A percentile compares a stretch with the other conserved stretches of the same genome.
Evolutionary conservation across 305 asterid species (phyloP).

Genomic region (Fraxinus greggii): DNA sequence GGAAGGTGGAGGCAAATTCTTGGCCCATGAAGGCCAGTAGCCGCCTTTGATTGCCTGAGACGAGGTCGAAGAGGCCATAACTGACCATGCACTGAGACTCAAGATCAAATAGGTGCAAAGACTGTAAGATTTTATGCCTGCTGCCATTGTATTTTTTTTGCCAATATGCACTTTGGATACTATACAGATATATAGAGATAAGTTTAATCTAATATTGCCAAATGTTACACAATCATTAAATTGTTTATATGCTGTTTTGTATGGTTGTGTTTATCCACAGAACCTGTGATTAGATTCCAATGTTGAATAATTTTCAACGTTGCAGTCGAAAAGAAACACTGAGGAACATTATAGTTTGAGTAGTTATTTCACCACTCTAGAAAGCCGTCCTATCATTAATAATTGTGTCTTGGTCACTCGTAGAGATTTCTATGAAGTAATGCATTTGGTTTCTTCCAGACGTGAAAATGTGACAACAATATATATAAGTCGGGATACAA

Average conservation of each 20-base stretch:
- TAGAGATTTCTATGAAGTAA: not conserved
- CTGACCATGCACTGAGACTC: conserved; percentile 19
- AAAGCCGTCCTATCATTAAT: conserved; percentile 18
- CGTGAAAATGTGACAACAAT: not conserved
- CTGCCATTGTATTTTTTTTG: conserved; percentile 30
- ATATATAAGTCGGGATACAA: not conserved
- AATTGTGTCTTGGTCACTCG: conserved; percentile 2
- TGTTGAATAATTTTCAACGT: not conserved
- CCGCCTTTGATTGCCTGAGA: conserved; percentile 49
- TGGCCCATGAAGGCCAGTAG: conserved; percentile 64
- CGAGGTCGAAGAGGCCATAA: conserved; percentile 20
- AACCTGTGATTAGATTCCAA: not conserved
- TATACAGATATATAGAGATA: not conserved
- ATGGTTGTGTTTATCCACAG: conserved; percentile 21
- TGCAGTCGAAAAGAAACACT: not conserved
- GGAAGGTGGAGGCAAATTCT: conserved; percentile 42
- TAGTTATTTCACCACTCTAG: conserved; percentile 11
- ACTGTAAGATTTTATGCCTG: not conserved
- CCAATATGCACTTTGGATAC: not conserved
- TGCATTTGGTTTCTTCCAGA: not conserved
- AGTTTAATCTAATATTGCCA: not conserved
- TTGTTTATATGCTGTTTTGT: conserved; percentile 21
- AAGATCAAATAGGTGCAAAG: conserved; percentile 19
- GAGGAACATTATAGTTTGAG: conserved; percentile 11
- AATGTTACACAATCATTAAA: not conserved